Base-by-base conservation (phyloP, 2,329 filamentous ascomycete species). In the Xylariaceae sp. region DNA sequence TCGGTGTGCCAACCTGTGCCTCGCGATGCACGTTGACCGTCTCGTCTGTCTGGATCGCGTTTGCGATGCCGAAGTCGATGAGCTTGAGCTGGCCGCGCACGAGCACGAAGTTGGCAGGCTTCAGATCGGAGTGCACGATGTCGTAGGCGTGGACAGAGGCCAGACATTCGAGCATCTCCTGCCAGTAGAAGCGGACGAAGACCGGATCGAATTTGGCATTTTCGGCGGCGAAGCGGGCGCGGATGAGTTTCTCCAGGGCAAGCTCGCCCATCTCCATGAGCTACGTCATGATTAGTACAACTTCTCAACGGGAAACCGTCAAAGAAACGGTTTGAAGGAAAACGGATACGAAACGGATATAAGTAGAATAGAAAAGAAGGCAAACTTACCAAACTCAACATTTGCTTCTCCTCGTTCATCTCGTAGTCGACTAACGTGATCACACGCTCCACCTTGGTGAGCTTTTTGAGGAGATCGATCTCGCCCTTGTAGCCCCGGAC, bases 41-140 rank as follows among this genome's bases (percentile, higher is more conserved):
- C 75, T 97, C 86, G 72, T 97, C 94, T 1, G 87, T 90, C 75
- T 96, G 89, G 68, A 99, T 99, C 53, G 94, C 92, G 70, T 97
- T 96, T 59, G 94, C 94, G 70, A 99, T 99, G 68, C 94, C 94
- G 73, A 99, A 99, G 75, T 99, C 94, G 70, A 99, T 99, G 58
- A 99, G 83, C 74, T 99, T 99, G 44, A 99, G 80, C 30, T 88
- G 85, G 23, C 94, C 94, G 71, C 92, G 86, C 15, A 96, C 92
- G 17, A 97, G 82, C 23, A 99, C 88, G 73, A 99, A 99, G 73
- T 99, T 99, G 68, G 92, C 92, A 0, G 94, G 94, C 74, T 99
- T 99, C 44, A 99, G 80, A 71, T 99, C 94, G 0, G 92, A 96
- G 75, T 99, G 94, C 2, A 99, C 94, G 64, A 99, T 92, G 70